Conservation (phyloP, 768 basidiomycete genomes). For the Hygrophoropsis aurantiaca region DNA sequence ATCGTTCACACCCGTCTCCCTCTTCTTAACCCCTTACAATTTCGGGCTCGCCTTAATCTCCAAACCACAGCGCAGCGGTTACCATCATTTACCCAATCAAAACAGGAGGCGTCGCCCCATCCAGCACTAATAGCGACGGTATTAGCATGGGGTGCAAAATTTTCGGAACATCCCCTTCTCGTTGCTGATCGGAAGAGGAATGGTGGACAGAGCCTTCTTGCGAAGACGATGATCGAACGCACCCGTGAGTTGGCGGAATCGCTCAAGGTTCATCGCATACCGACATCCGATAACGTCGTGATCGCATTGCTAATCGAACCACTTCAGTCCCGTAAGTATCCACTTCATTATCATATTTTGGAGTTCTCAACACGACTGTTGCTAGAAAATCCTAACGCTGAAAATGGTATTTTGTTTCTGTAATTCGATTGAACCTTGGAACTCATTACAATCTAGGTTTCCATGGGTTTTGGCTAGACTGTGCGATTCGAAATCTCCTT, state of each 20-base stretch:
- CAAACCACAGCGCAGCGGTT: constrained; percentile 25
- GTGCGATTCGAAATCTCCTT: constrained; percentile 74
- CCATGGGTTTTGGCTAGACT: constrained; percentile 82
- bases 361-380: constrained; percentile 8
- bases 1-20: constrained; percentile 88
- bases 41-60: constrained; percentile 68
- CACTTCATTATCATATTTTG: not conserved
- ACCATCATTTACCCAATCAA: constrained; percentile 12
- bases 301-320: constrained; percentile 81
- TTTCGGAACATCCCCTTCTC: constrained; percentile 87
- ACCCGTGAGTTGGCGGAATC: constrained; percentile 86
- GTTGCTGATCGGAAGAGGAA: constrained; percentile 73
- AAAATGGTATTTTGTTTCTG: constrained; percentile 51
- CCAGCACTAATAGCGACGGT: constrained; percentile 83
- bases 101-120: constrained; percentile 50
- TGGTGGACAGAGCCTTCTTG: constrained; percentile 71
- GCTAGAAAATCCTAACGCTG: constrained; percentile 70
- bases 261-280: constrained; percentile 81
- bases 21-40: constrained; percentile 79
- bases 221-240: constrained; percentile 74
- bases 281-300: constrained; percentile 78
- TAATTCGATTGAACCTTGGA: constrained; percentile 11
- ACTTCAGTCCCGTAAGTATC: constrained; percentile 79
- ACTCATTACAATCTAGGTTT: constrained; percentile 52
- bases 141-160: constrained; percentile 90